Percentiles rank a stretch among this genome's conserved stretches.
Evolutionary conservation across 169 alveolate species (phyloP).

Genomic region (Cryptosporidium muris): DNA sequence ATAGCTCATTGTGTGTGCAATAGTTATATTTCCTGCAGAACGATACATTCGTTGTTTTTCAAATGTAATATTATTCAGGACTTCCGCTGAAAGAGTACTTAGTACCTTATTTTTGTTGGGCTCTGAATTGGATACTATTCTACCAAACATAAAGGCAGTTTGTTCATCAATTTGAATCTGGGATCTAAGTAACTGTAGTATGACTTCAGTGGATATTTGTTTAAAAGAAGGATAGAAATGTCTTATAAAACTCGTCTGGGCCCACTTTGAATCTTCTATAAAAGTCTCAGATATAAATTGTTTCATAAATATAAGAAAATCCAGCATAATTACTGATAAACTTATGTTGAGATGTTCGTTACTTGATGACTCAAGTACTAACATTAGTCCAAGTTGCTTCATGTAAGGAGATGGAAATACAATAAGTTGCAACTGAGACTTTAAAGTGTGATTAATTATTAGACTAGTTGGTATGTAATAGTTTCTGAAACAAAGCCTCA

Average conservation of each 20-base stretch:
- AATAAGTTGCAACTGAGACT: constrained; percentile 11
- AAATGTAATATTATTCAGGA: background rate
- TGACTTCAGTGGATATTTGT: constrained; percentile 43
- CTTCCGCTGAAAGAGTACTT: background rate
- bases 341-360: constrained; percentile 4
- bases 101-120: background rate
- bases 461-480: constrained; percentile 42
- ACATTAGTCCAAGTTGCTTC: constrained; percentile 14
- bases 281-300: background rate
- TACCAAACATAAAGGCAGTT: constrained; percentile 38
- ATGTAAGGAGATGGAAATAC: constrained; percentile 63
- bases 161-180: constrained; percentile 59
- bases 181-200: constrained; percentile 33
- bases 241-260: background rate
- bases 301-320: constrained; percentile 43
- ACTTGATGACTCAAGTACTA: constrained; percentile 10
- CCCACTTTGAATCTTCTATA: background rate
- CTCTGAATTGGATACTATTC: constrained; percentile 28
- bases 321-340: constrained; percentile 6
- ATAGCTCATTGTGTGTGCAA: background rate
- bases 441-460: background rate
- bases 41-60: constrained; percentile 20
- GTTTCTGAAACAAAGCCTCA: constrained; percentile 19
- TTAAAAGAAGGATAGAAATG: constrained; percentile 12
- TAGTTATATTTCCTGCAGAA: background rate